These are phyloP conservation scores for Wallacemonas sp. DNA, from an alignment of 208 protist genomes.

Conservation along the genomic window DNA sequence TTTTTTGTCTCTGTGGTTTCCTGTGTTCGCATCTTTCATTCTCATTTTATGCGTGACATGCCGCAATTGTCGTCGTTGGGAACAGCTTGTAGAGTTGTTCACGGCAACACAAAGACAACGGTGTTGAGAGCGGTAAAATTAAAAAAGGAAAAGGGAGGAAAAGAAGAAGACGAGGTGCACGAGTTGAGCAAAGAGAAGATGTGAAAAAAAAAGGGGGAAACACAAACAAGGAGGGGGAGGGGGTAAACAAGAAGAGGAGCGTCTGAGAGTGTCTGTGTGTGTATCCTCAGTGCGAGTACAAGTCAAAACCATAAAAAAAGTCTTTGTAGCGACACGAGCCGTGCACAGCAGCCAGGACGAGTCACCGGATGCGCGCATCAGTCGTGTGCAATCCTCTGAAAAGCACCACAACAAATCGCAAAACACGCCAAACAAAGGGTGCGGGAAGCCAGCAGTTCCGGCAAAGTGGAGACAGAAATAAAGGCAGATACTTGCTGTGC, in stretches of 20 bases:
- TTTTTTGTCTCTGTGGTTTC: too few relatives aligned
- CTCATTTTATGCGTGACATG: too few relatives aligned
- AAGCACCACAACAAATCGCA: neutral
- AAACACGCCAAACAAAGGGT: conserved; percentile 1
- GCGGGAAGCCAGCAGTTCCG: neutral
- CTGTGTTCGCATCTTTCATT: too few relatives aligned
- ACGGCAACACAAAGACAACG: neutral
- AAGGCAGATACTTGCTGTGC: neutral
- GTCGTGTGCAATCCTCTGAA: too few relatives aligned
- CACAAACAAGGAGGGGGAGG: conserved; percentile 13
- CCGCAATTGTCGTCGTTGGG: too few relatives aligned
- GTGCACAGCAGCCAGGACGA: too few relatives aligned
- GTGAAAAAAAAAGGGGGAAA: conserved; percentile 11
- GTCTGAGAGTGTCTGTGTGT: neutral
- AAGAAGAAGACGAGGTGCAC: conserved; percentile 5
- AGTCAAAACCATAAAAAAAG: neutral
- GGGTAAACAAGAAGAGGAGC: neutral
- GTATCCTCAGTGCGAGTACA: too few relatives aligned
- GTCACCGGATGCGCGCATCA: too few relatives aligned
- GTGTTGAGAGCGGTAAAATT: neutral
- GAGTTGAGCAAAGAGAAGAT: conserved; percentile 8
- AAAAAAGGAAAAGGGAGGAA: neutral
- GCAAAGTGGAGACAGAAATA: neutral
- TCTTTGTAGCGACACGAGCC: too few relatives aligned
- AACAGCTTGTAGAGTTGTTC: too few relatives aligned